Evolutionary conservation across 768 basidiomycete genomes (phyloP), one percentile per base, ranked within the genome.

Genomic region (Imleria badia): DNA sequence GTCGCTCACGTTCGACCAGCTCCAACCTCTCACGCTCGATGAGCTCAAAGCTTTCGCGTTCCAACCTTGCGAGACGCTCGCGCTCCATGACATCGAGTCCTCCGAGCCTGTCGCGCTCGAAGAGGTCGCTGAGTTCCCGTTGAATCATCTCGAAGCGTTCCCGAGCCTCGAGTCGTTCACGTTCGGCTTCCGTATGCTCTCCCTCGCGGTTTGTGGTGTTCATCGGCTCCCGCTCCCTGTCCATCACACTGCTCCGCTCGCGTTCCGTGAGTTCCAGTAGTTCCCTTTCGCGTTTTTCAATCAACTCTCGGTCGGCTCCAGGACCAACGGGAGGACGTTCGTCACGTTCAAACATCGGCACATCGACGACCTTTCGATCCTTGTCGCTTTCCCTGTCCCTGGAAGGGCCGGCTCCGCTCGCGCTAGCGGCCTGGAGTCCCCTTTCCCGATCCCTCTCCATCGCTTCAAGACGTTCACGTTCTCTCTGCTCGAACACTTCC

Each of bases 141-240:
- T 73, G 72, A 19, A 70, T 46, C 61, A 65, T 59, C 48, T 74
- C 67, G 35, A 71, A 63, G 47, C 62, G 64, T 52, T 66, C 66
- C 41, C 56, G 55, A 6, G 55, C 38, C 23, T 62, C 67, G 17
- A 60, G 40, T 41, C 64, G 71, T 52, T 71, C 69, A 4, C 63
- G 67, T 13, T 70, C 60, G 15, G 43, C 55, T 19, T 68, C 66
- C 7, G 41, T 43, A 17, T 50, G 61, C 42, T 68, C 66, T 48
- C 61, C 58, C 26, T 68, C 64, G 49, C 49, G 66, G 33, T 34
- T 53, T 10, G 38, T 13, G 20, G 46, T 13, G 33, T 61, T 60
- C 60, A 34, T 52, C 45, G 48, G 39, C 39, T 68, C 63, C 34
- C 56, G 55, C 19, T 64, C 62, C 30, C 51, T 55, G 23, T 67